These are phyloP conservation scores for Iris macrosiphon DNA, from an alignment of 106 monocot species.

Conservation along the genomic window DNA sequence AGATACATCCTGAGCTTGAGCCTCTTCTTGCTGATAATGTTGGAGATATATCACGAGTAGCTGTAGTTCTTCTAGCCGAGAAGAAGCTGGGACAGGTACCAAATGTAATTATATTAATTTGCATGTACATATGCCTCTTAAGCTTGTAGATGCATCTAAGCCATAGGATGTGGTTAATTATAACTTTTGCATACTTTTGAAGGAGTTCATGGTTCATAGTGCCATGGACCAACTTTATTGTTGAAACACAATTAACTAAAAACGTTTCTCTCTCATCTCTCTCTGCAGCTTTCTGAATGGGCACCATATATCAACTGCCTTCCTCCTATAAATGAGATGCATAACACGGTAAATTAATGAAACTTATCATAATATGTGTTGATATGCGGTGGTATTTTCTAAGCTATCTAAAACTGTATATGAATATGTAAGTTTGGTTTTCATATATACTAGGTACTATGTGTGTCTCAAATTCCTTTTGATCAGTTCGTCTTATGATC, in stretches of 20 bases:
- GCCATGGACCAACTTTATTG: no score
- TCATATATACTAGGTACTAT: no score
- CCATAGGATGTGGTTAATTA: not conserved
- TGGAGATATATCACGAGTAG: constrained; percentile 42
- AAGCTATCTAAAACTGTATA: no score
- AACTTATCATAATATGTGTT: no score
- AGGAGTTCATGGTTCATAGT: not conserved
- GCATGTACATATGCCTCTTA: not conserved
- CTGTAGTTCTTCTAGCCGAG: constrained; percentile 64
- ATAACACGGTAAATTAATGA: constrained; percentile 75
- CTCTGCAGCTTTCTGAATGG: constrained; percentile 70
- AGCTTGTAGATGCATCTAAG: not conserved
- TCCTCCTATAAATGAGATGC: constrained; percentile 60
- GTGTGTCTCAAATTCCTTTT: no score
- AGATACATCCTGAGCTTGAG: constrained; percentile 31
- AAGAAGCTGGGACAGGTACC: constrained; percentile 51
- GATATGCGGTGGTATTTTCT: no score
- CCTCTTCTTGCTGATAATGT: constrained; percentile 28
- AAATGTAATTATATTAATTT: not conserved
- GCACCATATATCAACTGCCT: constrained; percentile 58
- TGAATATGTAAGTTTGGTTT: no score
- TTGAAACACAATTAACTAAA: no score
- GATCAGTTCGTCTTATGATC: no score
- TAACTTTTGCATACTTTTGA: not conserved
- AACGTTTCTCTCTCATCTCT: not conserved